Evolutionary conservation across 495 filamentous ascomycete genomes (phyloP).

Genomic region (Podospora appendiculata): DNA sequence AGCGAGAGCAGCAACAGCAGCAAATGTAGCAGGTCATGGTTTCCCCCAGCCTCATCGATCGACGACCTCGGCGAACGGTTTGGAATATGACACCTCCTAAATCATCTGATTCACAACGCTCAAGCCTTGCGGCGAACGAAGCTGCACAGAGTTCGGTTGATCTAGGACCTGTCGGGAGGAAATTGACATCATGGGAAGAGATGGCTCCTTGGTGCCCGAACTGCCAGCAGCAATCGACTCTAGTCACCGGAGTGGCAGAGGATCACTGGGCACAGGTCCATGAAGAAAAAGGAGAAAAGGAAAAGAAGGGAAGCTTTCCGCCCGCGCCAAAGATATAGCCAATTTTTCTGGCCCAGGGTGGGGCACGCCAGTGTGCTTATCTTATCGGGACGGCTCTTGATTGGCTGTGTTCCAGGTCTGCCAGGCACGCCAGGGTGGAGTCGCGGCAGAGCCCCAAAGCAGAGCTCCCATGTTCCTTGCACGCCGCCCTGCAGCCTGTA

Average conservation of each 20-base stretch:
- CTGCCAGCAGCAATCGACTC: slow-evolving; percentile 72
- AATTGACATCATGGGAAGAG: slow-evolving; percentile 66
- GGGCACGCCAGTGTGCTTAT: slow-evolving; percentile 3
- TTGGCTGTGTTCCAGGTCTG: too few relatives aligned
- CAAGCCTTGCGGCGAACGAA: slow-evolving; percentile 58
- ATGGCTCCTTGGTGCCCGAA: slow-evolving; percentile 83
- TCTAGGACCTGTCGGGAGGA: slow-evolving; percentile 94
- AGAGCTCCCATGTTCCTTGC: too few relatives aligned
- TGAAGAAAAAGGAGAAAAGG: slow-evolving; percentile 43
- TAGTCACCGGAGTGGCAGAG: slow-evolving; percentile 48
- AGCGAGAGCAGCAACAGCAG: too few relatives aligned
- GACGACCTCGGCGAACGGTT: slow-evolving; percentile 74
- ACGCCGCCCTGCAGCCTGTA: too few relatives aligned
- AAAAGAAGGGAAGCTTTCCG: slow-evolving; percentile 2
- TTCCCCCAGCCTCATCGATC: slow-evolving; percentile 77
- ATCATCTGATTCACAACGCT: slow-evolving; percentile 42
- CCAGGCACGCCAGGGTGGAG: too few relatives aligned
- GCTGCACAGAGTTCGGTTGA: slow-evolving; percentile 44
- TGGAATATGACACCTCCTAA: slow-evolving; percentile 78
- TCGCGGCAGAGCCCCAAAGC: too few relatives aligned
- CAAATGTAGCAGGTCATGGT: slow-evolving; percentile 54
- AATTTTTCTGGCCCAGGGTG: slow-evolving; percentile 4
- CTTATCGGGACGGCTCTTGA: too few relatives aligned
- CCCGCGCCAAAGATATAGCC: not conserved
- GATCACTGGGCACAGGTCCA: slow-evolving; percentile 81